Percentiles rank a stretch among this genome's conserved stretches.
These are phyloP conservation scores for Penicillium sp. DNA, from an alignment of 2,329 filamentous ascomycete species.

Conservation along the genomic window DNA sequence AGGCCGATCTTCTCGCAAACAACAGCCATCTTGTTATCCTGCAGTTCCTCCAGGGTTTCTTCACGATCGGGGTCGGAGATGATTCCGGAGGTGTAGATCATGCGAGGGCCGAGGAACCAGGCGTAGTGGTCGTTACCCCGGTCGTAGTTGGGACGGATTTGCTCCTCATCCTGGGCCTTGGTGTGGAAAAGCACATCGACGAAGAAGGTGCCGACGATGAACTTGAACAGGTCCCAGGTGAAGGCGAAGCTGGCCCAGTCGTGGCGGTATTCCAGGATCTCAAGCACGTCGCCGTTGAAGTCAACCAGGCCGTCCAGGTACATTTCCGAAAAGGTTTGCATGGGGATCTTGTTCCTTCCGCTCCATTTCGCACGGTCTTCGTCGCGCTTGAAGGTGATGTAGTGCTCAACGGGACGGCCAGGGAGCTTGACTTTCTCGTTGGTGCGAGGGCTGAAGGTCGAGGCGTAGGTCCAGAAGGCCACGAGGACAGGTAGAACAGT, in stretches of 20 bases:
- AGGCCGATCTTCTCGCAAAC: constrained; percentile 84
- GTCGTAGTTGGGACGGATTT: constrained; percentile 28
- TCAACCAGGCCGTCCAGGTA: constrained; percentile 26
- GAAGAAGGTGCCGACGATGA: constrained; percentile 24
- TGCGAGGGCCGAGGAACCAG: constrained; percentile 30
- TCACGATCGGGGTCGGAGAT: constrained; percentile 26
- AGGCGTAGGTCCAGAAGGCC: too few species aligned
- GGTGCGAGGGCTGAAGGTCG: constrained; percentile 15
- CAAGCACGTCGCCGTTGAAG: constrained; percentile 31
- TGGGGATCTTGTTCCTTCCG: constrained; percentile 22
- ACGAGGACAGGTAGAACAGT: too few species aligned
- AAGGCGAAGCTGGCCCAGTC: constrained; percentile 29
- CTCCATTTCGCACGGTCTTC: constrained; percentile 19
- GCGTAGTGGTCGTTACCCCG: constrained; percentile 28
- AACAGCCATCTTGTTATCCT: constrained; percentile 83
- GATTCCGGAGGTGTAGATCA: constrained; percentile 30
- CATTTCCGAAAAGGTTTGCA: constrained; percentile 25
- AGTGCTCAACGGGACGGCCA: constrained; percentile 21
- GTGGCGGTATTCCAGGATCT: constrained; percentile 28
- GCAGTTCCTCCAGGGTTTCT: constrained; percentile 29
- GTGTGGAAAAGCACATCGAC: constrained; percentile 25
- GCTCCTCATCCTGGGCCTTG: constrained; percentile 26
- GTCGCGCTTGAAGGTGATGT: constrained; percentile 24
- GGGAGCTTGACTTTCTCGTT: constrained; percentile 21
- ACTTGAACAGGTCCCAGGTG: constrained; percentile 25